These are phyloP conservation scores for Sutorius australiensis DNA, from an alignment of 768 basidiomycete species.

Conservation along the genomic window DNA sequence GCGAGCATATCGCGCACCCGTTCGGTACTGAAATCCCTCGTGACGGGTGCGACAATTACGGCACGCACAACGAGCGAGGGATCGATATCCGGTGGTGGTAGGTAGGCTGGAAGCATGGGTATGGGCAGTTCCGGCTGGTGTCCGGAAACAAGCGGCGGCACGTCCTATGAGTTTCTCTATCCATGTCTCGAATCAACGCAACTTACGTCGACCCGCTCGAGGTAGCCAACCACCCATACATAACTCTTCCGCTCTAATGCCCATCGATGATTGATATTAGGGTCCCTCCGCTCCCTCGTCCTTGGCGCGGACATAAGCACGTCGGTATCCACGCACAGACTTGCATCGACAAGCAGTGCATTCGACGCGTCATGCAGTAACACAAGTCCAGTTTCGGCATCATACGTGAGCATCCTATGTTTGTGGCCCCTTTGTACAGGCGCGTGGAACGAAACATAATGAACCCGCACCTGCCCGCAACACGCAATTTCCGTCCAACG, in stretches of 20 bases:
- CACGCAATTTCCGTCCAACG: slow-evolving; percentile 50
- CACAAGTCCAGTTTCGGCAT: slow-evolving; percentile 43
- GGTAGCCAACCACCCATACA: slow-evolving; percentile 54
- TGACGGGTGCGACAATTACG: slow-evolving; percentile 42
- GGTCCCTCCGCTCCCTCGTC: slow-evolving; percentile 8
- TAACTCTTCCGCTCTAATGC: slow-evolving; percentile 47
- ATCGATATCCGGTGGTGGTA: slow-evolving; percentile 39
- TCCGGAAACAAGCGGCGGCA: slow-evolving; percentile 10
- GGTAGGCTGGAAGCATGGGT: slow-evolving; percentile 41
- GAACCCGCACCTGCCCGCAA: slow-evolving; percentile 53
- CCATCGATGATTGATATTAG: slow-evolving; percentile 37
- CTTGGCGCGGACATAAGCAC: slow-evolving; percentile 12
- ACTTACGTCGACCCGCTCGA: slow-evolving; percentile 49
- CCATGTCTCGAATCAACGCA: slow-evolving; percentile 3
- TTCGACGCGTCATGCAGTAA: slow-evolving; percentile 47
- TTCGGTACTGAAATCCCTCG: slow-evolving; percentile 41
- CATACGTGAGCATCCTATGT: slow-evolving; percentile 55
- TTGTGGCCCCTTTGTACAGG: slow-evolving; percentile 8
- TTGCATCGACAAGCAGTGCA: slow-evolving; percentile 56
- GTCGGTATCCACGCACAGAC: slow-evolving; percentile 44
- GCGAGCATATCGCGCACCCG: slow-evolving; percentile 24
- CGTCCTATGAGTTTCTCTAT: slow-evolving; percentile 13
- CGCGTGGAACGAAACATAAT: slow-evolving; percentile 14
- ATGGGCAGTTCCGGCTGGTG: slow-evolving; percentile 39
- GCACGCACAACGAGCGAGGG: slow-evolving; percentile 50